Percentiles rank a stretch among this genome's conserved stretches.
Evolutionary conservation across 306 rosid species (phyloP).

Genomic region (Vachellia pachyceras): DNA sequence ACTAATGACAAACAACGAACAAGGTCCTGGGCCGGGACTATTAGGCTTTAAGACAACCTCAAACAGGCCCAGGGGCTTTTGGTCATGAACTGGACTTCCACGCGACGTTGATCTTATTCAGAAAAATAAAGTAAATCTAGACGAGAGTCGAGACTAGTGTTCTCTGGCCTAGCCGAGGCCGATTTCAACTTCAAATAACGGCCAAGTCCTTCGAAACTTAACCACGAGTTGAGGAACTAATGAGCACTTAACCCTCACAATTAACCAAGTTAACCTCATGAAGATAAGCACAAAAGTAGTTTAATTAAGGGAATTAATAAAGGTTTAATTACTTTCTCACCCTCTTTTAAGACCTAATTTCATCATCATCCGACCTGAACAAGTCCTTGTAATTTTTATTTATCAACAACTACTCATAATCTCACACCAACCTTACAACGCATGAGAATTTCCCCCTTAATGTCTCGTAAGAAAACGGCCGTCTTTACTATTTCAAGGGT

Average conservation of each 20-base stretch:
- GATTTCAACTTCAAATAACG: neutral
- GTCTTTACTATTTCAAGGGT: too few relatives aligned
- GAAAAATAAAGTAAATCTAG: neutral
- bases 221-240: neutral
- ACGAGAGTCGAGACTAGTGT: neutral
- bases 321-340: constrained; percentile 28
- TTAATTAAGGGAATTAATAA: neutral
- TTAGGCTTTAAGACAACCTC: neutral
- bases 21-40: neutral
- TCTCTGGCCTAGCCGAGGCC: neutral
- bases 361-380: constrained; percentile 40
- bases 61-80: neutral
- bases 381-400: constrained; percentile 34
- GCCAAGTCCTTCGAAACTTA: neutral
- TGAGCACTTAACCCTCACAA: neutral
- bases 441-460: neutral
- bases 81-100: neutral
- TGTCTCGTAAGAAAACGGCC: neutral
- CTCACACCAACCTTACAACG: constrained; percentile 36
- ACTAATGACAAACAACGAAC: neutral
- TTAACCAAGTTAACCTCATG: neutral
- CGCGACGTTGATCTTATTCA: neutral
- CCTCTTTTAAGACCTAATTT: constrained; percentile 50
- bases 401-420: constrained; percentile 46
- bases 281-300: neutral